Evolutionary conservation across 2,329 filamentous ascomycete genomes (phyloP).

Genomic region (Exophiala mesophila): DNA sequence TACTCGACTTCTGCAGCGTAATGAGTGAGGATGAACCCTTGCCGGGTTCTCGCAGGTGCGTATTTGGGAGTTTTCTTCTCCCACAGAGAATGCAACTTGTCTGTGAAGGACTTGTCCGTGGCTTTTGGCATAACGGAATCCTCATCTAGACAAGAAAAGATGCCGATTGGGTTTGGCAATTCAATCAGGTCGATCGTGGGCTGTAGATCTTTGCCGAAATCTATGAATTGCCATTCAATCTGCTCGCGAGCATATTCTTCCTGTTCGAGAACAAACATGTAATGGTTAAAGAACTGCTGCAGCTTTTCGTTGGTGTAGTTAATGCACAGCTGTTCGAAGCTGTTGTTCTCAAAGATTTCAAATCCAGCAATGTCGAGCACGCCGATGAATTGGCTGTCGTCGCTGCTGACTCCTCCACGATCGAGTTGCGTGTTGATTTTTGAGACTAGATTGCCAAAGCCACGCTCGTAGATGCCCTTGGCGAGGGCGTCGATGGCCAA

Average conservation of each 20-base stretch:
- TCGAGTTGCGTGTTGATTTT: conserved; percentile 91
- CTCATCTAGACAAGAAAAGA: conserved; percentile 96
- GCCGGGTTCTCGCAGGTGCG: conserved; percentile 75
- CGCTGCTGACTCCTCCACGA: conserved; percentile 71
- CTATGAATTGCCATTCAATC: conserved; percentile 99
- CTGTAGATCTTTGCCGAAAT: conserved; percentile 94
- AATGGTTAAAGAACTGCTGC: conserved; percentile 99
- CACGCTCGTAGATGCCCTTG: conserved; percentile 96
- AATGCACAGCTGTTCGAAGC: conserved; percentile 98
- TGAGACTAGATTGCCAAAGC: conserved; percentile 85
- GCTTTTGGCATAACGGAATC: conserved; percentile 99
- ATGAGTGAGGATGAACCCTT: conserved; percentile 93
- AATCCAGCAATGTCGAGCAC: conserved; percentile 98
- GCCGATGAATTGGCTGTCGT: conserved; percentile 93
- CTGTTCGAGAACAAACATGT: conserved; percentile 99
- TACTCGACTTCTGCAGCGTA: conserved; percentile 98
- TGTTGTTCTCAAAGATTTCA: conserved; percentile 97
- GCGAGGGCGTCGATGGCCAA: conserved; percentile 84
- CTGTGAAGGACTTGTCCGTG: conserved; percentile 92
- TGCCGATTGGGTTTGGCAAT: conserved; percentile 91
- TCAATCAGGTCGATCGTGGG: conserved; percentile 98
- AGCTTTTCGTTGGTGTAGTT: conserved; percentile 99
- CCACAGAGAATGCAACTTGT: conserved; percentile 96
- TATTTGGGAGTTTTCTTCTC: conserved; percentile 95
- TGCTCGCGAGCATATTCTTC: conserved; percentile 96